Percentiles rank a stretch among this genome's conserved stretches.
Evolutionary conservation across 2,329 filamentous ascomycete species (phyloP).

Genomic region (Apiospora saccharicola): DNA sequence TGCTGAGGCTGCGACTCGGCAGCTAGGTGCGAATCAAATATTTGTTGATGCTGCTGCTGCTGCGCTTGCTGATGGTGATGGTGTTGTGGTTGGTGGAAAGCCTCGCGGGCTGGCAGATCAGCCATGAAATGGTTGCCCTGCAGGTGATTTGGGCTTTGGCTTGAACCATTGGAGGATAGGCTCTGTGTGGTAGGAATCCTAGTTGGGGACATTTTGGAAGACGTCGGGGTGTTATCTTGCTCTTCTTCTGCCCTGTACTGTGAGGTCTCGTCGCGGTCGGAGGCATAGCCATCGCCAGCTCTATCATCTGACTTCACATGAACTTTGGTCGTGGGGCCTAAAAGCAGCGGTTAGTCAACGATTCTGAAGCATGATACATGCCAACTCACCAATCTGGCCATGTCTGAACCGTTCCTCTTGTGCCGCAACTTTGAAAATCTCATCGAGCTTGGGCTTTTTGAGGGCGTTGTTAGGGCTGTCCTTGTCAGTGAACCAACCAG

Average conservation of each 20-base stretch:
- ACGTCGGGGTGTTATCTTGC: constrained; percentile 43
- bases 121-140: constrained; percentile 48
- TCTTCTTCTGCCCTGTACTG: constrained; percentile 52
- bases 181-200: constrained; percentile 46
- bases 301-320: constrained; percentile 62
- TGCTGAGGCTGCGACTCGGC: constrained; percentile 30
- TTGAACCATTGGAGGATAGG: constrained; percentile 45
- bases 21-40: constrained; percentile 2
- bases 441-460: constrained; percentile 64
- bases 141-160: constrained; percentile 45
- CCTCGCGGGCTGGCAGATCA: constrained; percentile 17
- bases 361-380: not conserved
- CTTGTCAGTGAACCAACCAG: constrained; percentile 64
- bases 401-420: constrained; percentile 63
- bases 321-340: constrained; percentile 48
- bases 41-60: constrained; percentile 32
- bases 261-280: constrained; percentile 55
- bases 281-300: constrained; percentile 54
- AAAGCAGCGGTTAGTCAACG: constrained; percentile 17
- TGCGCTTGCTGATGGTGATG: constrained; percentile 28
- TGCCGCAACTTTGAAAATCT: constrained; percentile 68
- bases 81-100: constrained; percentile 11
- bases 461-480: constrained; percentile 58
- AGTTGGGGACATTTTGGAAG: constrained; percentile 46
- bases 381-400: constrained; percentile 63